Base-by-base conservation (phyloP, 495 filamentous ascomycete genomes). In the Xylaria scruposa region DNA sequence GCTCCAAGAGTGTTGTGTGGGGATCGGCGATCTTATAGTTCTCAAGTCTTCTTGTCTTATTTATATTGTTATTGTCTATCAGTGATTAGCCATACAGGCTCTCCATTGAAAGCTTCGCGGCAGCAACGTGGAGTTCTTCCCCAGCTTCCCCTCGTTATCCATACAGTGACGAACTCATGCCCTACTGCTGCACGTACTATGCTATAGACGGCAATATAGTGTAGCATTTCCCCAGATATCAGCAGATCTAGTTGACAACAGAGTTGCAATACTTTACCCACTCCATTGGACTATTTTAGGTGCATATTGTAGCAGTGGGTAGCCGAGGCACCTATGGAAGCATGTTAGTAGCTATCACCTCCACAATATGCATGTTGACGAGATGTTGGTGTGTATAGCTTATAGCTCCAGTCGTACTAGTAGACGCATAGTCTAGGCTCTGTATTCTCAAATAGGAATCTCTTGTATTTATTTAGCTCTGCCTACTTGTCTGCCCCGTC, bases 171-270 rank as follows among this genome's bases (percentile, higher is more conserved):
- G 62, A n/a, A 42, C 21, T 42, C 60, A 42, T 24, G 60, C n/a
- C 38, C 44, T 26, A 10, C 38, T 62, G 21, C 60, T 44, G 38
- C 10, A 21, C 62, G 10, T 47, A 65, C 62, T 33, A 49, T 49
- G 24, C 47, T 29, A 53, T 24, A n/a, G 24, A 24, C 9, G 29
- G 9, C 6, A 53, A 15, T 17, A 12, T 38, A 66, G 15, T 33
- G 63, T 66, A 21, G 46, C 46, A 67, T 67, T 67, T 67, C 65
- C 49, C 44, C 47, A 44, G 49, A 33, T 44, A 56, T 56, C 65
- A 67, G 65, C 65, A 67, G 65, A 56, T 56, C 49, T 44, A 36
- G 44, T 33, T 40, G 7, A 15, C 4, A 31, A 24, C 36, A 56
- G 38, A 19, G 60, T 12, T 17, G 47, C 17, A 31, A n/a, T 29